Evolutionary conservation across 1,139 yeast species (phyloP).

Genomic region (Saccharomyces pastorianus): DNA sequence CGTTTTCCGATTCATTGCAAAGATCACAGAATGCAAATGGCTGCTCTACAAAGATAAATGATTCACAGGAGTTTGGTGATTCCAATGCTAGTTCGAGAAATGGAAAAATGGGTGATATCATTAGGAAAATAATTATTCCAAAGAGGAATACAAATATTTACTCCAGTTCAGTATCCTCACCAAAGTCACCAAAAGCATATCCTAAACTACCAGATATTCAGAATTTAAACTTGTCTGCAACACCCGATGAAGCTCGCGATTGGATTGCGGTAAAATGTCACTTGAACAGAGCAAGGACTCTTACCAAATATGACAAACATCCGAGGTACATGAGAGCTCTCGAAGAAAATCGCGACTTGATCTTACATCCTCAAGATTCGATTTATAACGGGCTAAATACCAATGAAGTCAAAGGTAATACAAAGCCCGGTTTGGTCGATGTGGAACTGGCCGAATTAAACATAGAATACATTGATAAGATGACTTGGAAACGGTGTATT

Average conservation of each 20-base stretch:
- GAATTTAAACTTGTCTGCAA: constrained; percentile 16
- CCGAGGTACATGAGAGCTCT: constrained; percentile 60
- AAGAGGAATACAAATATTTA: constrained; percentile 10
- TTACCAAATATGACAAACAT: constrained; percentile 62
- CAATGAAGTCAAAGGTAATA: constrained; percentile 34
- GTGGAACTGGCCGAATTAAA: constrained; percentile 32
- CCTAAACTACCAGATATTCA: constrained; percentile 29
- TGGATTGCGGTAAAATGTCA: constrained; percentile 53
- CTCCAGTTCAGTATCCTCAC: constrained; percentile 18
- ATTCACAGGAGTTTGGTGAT: constrained; percentile 3
- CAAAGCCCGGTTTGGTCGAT: constrained; percentile 30
- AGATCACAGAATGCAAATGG: constrained; percentile 16
- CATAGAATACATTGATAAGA: constrained; percentile 25
- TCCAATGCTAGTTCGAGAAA: constrained; percentile 7
- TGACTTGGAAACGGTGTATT: constrained; percentile 26
- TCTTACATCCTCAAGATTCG: constrained; percentile 62
- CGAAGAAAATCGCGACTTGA: constrained; percentile 55
- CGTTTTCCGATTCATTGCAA: constrained; percentile 29
- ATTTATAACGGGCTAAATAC: constrained; percentile 45
- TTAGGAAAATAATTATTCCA: constrained; percentile 18
- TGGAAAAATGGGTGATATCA: constrained; percentile 23
- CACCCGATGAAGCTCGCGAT: constrained; percentile 26
- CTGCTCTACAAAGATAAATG: neutral
- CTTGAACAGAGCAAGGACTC: constrained; percentile 66
- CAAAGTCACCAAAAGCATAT: constrained; percentile 9